Evolutionary conservation across 2,329 filamentous ascomycete genomes (phyloP), one percentile per base, ranked within the genome.

Genomic region (Stachybotrys chartarum): DNA sequence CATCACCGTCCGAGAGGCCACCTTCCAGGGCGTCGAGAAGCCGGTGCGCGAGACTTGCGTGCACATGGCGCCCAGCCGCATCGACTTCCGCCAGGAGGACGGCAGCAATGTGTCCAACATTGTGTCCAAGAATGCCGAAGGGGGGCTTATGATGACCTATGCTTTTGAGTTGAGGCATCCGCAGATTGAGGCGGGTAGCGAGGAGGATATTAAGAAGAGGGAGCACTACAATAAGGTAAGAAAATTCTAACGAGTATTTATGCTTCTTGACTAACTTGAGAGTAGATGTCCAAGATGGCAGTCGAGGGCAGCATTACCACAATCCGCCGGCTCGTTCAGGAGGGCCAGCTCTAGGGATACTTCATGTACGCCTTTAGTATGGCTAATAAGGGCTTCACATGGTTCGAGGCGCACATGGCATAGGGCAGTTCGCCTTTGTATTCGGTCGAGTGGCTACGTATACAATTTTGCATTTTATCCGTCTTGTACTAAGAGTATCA

Each of bases 101-200:
- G 71, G 71, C 3, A 71, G 67, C 56, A 67, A 61, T 4, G 62
- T 71, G 51, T 64, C 64, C 51, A 73, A 73, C 42, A 57, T 72
- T 12, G 61, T 72, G 5, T 69, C 68, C 57, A 55, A 50, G 6
- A 66, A 66, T 0, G 54, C 59, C 2, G 63, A 63, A 6, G 69
- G 63, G 0, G 65, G 66, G 12, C 50, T 72, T 48, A 31, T 69
- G 4, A 60, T 74, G 64, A 73, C 67, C 17, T 73, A 68, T 49
- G 60, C 63, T 5, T 73, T 73, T 53, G 68, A 67, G 59, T 72
- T 69, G 70, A 59, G 63, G 31, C 66, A 71, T 35, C 61, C 67
- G 1, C 63, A 61, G 3, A 59, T 72, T 1, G 45, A 55, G 12
- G 63, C 60, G 39, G 67, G 64, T 6, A 68, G 64, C 54, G 61